A percentile compares a stretch with the other conserved stretches of the same genome.
phyloP scores from a whole-genome alignment of 352 stramenopile genomes.

The Phytopythium chamaehyphon region DNA sequence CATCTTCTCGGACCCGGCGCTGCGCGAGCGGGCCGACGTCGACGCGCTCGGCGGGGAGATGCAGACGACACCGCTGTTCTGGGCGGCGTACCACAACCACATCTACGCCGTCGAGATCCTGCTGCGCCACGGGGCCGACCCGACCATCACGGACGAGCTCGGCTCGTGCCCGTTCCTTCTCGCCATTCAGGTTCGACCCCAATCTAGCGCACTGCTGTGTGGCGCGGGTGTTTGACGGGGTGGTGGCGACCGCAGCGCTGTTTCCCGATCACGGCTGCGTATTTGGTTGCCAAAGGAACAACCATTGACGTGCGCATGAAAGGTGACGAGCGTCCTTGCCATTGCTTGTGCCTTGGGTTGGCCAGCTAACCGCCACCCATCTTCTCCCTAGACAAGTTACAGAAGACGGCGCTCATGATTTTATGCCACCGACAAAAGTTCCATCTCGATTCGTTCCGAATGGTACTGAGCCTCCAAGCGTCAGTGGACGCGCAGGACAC shows the following conservation, averaged over 20 bases:
- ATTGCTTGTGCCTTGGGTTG: background rate
- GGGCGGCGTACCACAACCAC: slow-evolving; percentile 69
- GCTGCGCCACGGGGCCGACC: slow-evolving; percentile 52
- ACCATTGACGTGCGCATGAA: slow-evolving; percentile 52
- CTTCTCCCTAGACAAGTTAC: slow-evolving; percentile 13
- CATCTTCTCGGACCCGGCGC: slow-evolving; percentile 35
- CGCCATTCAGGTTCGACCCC: slow-evolving; percentile 46
- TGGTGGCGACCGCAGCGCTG: slow-evolving; percentile 23
- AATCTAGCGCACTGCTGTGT: background rate
- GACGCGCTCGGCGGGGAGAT: slow-evolving; percentile 51
- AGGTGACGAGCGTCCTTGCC: slow-evolving; percentile 14
- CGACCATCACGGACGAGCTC: slow-evolving; percentile 38
- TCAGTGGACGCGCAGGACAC: slow-evolving; percentile 44
- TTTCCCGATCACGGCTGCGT: slow-evolving; percentile 73
- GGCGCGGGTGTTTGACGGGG: background rate
- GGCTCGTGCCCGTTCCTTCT: slow-evolving; percentile 65
- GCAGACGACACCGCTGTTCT: slow-evolving; percentile 72
- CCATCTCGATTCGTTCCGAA: slow-evolving; percentile 78
- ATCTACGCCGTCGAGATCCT: slow-evolving; percentile 78
- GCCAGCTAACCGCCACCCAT: background rate
- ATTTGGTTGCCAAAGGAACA: slow-evolving; percentile 72
- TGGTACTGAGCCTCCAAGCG: slow-evolving; percentile 73
- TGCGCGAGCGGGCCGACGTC: slow-evolving; percentile 30
- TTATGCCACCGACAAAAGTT: slow-evolving; percentile 67
- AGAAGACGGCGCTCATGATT: slow-evolving; percentile 68